Base-by-base conservation (phyloP, 1,284 basidiomycete species). In the Melampsora americana region DNA sequence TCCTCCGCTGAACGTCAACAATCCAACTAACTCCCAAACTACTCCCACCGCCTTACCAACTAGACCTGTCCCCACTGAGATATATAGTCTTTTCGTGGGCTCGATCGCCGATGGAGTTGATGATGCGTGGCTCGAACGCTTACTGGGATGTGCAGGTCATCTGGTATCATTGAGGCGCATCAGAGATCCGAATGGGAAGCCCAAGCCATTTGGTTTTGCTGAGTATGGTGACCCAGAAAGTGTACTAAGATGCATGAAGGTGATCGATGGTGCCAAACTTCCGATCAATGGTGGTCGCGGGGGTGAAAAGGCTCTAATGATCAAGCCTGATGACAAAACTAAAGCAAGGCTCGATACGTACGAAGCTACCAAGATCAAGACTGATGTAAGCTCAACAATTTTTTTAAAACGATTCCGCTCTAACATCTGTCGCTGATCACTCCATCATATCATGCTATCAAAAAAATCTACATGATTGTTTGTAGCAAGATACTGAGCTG, bases 241-340 rank as follows among this genome's bases (percentile, higher is more conserved):
- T n/a, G 82, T 82, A 44, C 75, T 82, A 53, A 77, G 81, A 12
- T 80, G 79, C 69, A 71, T 82, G 62, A 81, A 80, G 56, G 78
- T 81, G 11, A 74, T 82, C 48, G 79, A 82, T 66, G 81, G 80
- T 18, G 73, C 78, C 12, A 69, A 7, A 12, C 62, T 82, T 62
- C 76, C 79, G 28, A 78, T 75, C 44, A 66, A 73, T 66, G 68
- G 67, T 2, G 80, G 82, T 6, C 62, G 73, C 32, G 78, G 77
- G 9, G 80, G 81, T 70, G 64, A 73, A 30, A 64, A 78, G 61
- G 65, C 72, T 2, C 28, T 79, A n/a, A 69, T 76, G 46, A 65
- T 82, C 77, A 82, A 81, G 75, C 79, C 82, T 1, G 82, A 82
- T 64, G 80, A 80, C 26, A 82, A 82, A 74, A 79, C 80, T 5